These are phyloP conservation scores for Fusarium staphyleae DNA, from an alignment of 2,329 filamentous ascomycete species.

Conservation along the genomic window DNA sequence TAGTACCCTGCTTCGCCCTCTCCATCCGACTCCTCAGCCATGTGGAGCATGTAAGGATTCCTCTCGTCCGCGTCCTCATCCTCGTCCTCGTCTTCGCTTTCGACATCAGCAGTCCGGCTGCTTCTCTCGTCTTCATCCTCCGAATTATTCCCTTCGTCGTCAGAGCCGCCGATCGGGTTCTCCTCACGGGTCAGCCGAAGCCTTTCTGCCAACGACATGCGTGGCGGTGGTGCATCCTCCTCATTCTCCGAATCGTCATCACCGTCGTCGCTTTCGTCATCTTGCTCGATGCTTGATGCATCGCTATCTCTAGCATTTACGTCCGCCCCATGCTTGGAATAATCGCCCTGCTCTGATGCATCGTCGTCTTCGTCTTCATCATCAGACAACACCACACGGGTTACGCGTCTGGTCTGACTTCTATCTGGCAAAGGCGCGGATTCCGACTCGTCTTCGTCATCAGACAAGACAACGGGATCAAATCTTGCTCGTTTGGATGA, in stretches of 20 bases:
- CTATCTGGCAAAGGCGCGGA: neutral
- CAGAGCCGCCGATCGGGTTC: constrained; percentile 20
- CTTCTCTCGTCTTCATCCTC: constrained; percentile 15
- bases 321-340: constrained; percentile 3
- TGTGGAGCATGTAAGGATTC: constrained; percentile 42
- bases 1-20: constrained; percentile 33
- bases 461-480: constrained; percentile 25
- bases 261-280: constrained; percentile 6
- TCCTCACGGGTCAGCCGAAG: constrained; percentile 30
- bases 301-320: neutral
- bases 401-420: neutral
- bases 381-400: constrained; percentile 7
- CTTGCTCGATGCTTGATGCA: neutral
- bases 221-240: constrained; percentile 20
- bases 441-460: constrained; percentile 33
- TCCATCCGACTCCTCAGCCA: constrained; percentile 47
- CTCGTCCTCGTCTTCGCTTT: constrained; percentile 31
- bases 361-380: constrained; percentile 32
- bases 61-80: constrained; percentile 34
- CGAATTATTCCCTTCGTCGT: constrained; percentile 5
- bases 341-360: constrained; percentile 25
- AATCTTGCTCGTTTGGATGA: constrained; percentile 38
- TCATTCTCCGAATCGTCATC: constrained; percentile 15
- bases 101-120: constrained; percentile 29
- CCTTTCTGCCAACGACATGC: constrained; percentile 27